Evolutionary conservation across 176 grass and related monocot genomes (phyloP).

Genomic region (Triticum timopheevii): DNA sequence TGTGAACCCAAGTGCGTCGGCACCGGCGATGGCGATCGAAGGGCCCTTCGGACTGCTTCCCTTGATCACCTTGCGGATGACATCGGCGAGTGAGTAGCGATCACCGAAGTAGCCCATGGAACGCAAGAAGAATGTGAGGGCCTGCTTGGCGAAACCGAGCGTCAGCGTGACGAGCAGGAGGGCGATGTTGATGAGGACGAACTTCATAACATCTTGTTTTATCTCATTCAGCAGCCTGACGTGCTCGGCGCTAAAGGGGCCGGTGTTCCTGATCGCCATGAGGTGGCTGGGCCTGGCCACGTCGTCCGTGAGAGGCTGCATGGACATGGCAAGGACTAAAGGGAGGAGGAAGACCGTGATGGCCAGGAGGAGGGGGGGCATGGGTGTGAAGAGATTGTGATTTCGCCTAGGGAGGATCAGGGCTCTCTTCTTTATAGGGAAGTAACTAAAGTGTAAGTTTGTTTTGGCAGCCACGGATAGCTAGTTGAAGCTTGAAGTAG

Average conservation of each 20-base stretch:
- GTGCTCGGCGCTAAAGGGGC: constrained; percentile 1
- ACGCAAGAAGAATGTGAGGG: not conserved
- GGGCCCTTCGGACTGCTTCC: not conserved
- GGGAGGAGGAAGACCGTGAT: not conserved
- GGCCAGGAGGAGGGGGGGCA: not conserved
- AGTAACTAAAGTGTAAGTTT: not conserved
- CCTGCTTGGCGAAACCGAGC: not conserved
- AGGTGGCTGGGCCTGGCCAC: not conserved
- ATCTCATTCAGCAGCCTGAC: constrained; percentile 4
- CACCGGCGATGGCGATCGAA: not conserved
- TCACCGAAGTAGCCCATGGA: constrained; percentile 22
- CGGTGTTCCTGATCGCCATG: not conserved
- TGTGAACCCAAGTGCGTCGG: not conserved
- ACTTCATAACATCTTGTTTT: not conserved
- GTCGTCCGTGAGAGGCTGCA: not conserved
- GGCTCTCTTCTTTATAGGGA: not conserved
- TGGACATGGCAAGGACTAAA: not conserved
- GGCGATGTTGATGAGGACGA: not conserved
- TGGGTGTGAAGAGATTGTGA: constrained; percentile 4
- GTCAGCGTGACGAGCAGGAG: not conserved
- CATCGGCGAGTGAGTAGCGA: not conserved
- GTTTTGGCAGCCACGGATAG: constrained; percentile 16
- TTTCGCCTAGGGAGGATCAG: not conserved
- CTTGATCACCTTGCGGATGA: constrained; percentile 4
- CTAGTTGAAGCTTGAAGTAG: not conserved